Percentiles rank a stretch among this genome's conserved stretches.
Conservation (phyloP, 225 moss, liverwort and hornwort species). For the Physcomitrellopsis africana region DNA sequence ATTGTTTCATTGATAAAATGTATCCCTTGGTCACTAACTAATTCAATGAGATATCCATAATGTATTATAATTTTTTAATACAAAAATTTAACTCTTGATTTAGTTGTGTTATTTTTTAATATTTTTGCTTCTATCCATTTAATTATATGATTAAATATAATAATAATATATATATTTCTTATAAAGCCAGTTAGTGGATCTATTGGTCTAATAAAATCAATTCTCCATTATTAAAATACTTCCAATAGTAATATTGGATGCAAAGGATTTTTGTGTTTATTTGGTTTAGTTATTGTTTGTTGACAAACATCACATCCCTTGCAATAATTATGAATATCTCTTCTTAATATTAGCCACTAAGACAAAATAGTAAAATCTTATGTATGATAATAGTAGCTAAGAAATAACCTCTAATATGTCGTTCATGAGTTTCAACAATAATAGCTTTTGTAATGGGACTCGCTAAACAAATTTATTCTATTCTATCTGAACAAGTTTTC, state of each 20-base stretch:
- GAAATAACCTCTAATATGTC: conserved; percentile 6
- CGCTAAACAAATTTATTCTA: not conserved
- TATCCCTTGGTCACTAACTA: conserved; percentile 20
- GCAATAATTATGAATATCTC: not conserved
- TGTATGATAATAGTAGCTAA: not conserved
- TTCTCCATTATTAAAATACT: conserved; percentile 12
- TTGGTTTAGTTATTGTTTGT: not conserved
- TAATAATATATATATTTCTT: conserved; percentile 19
- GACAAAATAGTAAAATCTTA: not conserved
- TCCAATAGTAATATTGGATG: not conserved
- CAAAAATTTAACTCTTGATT: conserved; percentile 19
- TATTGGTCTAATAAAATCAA: conserved; percentile 29
- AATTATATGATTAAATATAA: conserved; percentile 1
- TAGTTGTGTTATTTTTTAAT: not conserved
- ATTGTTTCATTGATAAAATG: conserved; percentile 33
- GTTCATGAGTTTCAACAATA: not conserved
- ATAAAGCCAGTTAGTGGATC: not conserved
- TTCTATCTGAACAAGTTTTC: not conserved
- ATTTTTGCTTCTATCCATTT: conserved; percentile 33
- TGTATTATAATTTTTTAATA: conserved; percentile 16
- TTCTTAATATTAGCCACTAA: conserved; percentile 20
- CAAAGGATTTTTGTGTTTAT: not conserved
- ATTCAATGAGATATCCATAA: conserved; percentile 9
- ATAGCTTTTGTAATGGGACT: not conserved
- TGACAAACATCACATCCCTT: conserved; percentile 15